Evolutionary conservation across 805 yeast species (phyloP), one percentile per base, ranked within the genome.

Genomic region (Clavispora phyllophila): DNA sequence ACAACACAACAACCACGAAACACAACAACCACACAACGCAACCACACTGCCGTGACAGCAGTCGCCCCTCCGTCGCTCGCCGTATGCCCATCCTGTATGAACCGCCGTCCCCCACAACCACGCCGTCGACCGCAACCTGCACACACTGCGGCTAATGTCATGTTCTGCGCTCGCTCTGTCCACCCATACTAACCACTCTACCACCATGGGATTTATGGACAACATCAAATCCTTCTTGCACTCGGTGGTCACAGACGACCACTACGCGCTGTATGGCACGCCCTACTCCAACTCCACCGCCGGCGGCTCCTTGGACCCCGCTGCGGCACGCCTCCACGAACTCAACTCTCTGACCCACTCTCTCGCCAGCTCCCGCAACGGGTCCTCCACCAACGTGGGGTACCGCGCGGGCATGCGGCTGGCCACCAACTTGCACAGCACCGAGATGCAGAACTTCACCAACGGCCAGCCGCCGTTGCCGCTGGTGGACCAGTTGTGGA

Each of bases 211-310:
- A 3, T 46, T 68, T 22, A 46, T 68, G 40, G 70, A 68, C 47
- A 61, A 63, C 37, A 64, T 49, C 57, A 70, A 56, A 63, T 67
- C 55, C 5, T 67, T 68, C 45, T 55, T 63, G 33, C 72, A 78
- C 53, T 74, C 79, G 22, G 68, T 78, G 32, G 77, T 82, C 7
- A 78, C 83, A 3, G 74, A 72, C 7, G 83, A 78, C 49, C 82
- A 78, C 54, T 78, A 78, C 54, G 83, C 83, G 18, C 70, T 76
- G 32, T 78, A 73, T 46, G 79, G 71, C 10, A 65, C 51, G 15
- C 57, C 57, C 4, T 53, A 53, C 42, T 46, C 40, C 23, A 47
- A 51, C 37, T 41, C 51, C 26, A 40, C 45, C 12, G 55, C 54
- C 9, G 53, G 53, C 14, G 53, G 56, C 32, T 37, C 42, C 31